A percentile compares a stretch with the other conserved stretches of the same genome.
Conservation (phyloP, 306 rosid genomes). For the Cicer judaicum region DNA sequence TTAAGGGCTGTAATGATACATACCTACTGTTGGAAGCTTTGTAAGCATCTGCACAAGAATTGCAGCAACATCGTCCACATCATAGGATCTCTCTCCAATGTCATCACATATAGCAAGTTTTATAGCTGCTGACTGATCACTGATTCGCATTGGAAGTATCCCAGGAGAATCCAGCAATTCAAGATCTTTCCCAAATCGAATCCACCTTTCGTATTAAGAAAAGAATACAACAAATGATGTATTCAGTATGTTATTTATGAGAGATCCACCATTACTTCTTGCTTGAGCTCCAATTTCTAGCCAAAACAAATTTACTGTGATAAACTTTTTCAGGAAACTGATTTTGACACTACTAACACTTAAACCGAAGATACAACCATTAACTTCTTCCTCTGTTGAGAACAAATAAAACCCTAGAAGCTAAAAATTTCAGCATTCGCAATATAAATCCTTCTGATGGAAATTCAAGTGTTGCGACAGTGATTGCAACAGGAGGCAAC, state of each 20-base stretch:
- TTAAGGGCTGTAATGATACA: conserved; percentile 36
- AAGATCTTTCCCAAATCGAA: conserved; percentile 90
- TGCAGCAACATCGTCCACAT: conserved; percentile 80
- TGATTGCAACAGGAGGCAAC: background rate
- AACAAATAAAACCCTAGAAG: conserved; percentile 9
- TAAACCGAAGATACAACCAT: conserved; percentile 9
- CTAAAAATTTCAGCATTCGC: background rate
- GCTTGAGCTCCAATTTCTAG: conserved; percentile 33
- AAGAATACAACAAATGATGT: conserved; percentile 12
- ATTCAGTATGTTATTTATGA: background rate
- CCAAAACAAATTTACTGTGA: background rate
- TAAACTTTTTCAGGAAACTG: conserved; percentile 21
- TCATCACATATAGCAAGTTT: conserved; percentile 98
- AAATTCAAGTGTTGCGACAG: background rate
- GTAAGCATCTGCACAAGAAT: conserved; percentile 89
- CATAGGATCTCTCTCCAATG: conserved; percentile 91
- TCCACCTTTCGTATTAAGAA: conserved; percentile 70
- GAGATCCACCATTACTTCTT: conserved; percentile 30
- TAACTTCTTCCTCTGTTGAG: conserved; percentile 23
- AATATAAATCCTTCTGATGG: background rate
- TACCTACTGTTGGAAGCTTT: conserved; percentile 81
- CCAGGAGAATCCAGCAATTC: conserved; percentile 96
- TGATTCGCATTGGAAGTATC: conserved; percentile 89
- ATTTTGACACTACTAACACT: conserved; percentile 17
- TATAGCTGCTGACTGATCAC: conserved; percentile 94